Evolutionary conservation across 352 stramenopile species (phyloP).

Genomic region (Blastocystis sp.): DNA sequence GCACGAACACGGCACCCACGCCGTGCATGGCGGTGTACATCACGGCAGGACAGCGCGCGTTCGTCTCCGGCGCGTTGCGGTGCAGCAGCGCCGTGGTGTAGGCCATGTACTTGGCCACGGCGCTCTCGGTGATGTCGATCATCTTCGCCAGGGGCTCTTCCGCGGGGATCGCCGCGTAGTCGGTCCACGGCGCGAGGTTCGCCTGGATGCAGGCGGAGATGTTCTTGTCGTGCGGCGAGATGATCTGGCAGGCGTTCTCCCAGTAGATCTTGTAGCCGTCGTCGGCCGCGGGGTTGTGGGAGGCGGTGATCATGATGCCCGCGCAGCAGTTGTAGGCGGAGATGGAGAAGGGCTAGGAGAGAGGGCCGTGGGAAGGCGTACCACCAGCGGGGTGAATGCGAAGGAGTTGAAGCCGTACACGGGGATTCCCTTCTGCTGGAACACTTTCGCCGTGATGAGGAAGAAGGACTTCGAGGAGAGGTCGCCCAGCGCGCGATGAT

Average conservation of each 20-base stretch:
- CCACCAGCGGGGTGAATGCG: constrained; percentile 51
- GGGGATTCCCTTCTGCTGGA: constrained; percentile 71
- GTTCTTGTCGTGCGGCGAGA: constrained; percentile 86
- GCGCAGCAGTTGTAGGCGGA: constrained; percentile 70
- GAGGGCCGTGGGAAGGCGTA: constrained; percentile 40
- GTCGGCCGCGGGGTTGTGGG: constrained; percentile 95
- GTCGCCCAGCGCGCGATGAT: constrained; percentile 79
- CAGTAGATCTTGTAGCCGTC: constrained; percentile 96
- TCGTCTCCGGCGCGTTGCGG: constrained; percentile 17
- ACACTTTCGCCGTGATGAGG: constrained; percentile 48
- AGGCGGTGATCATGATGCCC: constrained; percentile 89
- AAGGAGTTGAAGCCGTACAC: constrained; percentile 63
- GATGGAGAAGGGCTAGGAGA: constrained; percentile 77
- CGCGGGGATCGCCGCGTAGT: constrained; percentile 74
- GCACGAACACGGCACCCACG: constrained; percentile 87
- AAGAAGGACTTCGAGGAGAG: constrained; percentile 83
- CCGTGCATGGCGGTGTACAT: constrained; percentile 97
- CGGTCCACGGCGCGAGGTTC: constrained; percentile 83
- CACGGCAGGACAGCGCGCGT: constrained; percentile 72
- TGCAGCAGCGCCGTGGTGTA: constrained; percentile 14
- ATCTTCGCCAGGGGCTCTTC: neutral
- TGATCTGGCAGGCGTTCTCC: constrained; percentile 91
- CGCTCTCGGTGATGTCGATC: constrained; percentile 45
- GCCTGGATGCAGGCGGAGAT: constrained; percentile 85
- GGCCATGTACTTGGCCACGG: constrained; percentile 62